Evolutionary conservation across 129 eudicot species (phyloP).

Genomic region (Artemisia annua): DNA sequence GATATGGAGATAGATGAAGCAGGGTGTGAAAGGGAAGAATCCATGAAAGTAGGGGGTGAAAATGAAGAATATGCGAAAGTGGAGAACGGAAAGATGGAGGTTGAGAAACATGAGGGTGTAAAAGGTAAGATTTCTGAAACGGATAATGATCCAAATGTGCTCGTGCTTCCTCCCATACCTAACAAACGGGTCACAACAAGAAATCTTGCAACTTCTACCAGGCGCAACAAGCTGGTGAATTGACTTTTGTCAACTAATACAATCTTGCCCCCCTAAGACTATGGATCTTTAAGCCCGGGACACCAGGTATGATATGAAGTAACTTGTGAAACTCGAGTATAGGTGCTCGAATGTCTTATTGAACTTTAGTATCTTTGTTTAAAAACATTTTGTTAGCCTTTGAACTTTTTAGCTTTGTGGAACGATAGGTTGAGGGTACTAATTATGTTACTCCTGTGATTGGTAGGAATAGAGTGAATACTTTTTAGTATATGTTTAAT

Average conservation of each 20-base stretch:
- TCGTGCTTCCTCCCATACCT: constrained; percentile 66
- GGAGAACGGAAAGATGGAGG: constrained; percentile 4
- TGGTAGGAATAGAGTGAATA: constrained; percentile 12
- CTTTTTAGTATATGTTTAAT: constrained; percentile 2
- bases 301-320: too few species aligned
- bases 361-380: constrained; percentile 25
- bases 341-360: background rate
- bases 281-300: background rate
- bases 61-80: background rate
- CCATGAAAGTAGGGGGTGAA: constrained; percentile 2
- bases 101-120: constrained; percentile 21
- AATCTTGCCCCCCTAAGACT: background rate
- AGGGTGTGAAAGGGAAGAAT: background rate
- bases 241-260: constrained; percentile 27
- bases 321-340: too few species aligned
- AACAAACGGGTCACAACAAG: constrained; percentile 73
- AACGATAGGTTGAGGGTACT: constrained; percentile 4
- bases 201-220: constrained; percentile 56
- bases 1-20: background rate
- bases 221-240: constrained; percentile 12
- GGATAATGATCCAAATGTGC: constrained; percentile 32
- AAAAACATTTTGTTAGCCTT: constrained; percentile 24
- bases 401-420: constrained; percentile 17
- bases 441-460: constrained; percentile 6
- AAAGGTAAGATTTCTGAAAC: constrained; percentile 16